A percentile compares a stretch with the other conserved stretches of the same genome.
phyloP scores from a whole-genome alignment of 371 early-diverging fungal species.

The Mucor lusitanicus region DNA sequence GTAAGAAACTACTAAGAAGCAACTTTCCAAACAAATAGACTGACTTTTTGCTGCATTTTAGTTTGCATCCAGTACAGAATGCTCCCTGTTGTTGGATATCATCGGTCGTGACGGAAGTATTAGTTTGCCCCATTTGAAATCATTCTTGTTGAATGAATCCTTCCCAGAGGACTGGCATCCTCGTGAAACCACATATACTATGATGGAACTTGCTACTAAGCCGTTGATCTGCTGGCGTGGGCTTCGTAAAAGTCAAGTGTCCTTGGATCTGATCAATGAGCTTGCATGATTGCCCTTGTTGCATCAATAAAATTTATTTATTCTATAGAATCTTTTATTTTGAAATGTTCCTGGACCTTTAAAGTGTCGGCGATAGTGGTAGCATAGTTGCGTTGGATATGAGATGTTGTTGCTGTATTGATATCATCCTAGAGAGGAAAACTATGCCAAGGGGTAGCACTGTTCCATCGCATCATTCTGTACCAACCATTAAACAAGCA shows the following conservation, averaged over 20 bases:
- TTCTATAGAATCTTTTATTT: too few relatives aligned
- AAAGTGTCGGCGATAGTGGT: too few relatives aligned
- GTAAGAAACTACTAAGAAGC: conserved; percentile 18
- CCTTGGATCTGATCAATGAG: conserved; percentile 15
- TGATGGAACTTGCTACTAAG: background rate
- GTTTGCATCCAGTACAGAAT: conserved; percentile 31
- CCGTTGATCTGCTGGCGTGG: conserved; percentile 19
- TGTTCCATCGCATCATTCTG: too few relatives aligned
- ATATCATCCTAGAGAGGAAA: too few relatives aligned
- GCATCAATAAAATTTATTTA: too few relatives aligned
- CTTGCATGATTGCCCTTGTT: background rate
- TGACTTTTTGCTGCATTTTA: conserved; percentile 2
- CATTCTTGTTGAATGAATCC: conserved; percentile 32
- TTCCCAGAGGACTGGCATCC: conserved; percentile 44
- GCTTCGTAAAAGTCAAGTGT: conserved; percentile 14
- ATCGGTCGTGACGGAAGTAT: conserved; percentile 32
- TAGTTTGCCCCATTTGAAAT: conserved; percentile 24
- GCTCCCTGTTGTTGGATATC: conserved; percentile 28
- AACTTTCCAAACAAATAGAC: background rate
- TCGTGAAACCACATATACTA: background rate
- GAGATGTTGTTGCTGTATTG: too few relatives aligned
- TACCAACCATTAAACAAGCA: too few relatives aligned
- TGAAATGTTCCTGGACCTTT: too few relatives aligned
- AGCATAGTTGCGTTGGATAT: too few relatives aligned
- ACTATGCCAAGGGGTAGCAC: too few relatives aligned